Base-by-base conservation (phyloP, 2,329 filamentous ascomycete genomes). In the Sarocladium strictum region DNA sequence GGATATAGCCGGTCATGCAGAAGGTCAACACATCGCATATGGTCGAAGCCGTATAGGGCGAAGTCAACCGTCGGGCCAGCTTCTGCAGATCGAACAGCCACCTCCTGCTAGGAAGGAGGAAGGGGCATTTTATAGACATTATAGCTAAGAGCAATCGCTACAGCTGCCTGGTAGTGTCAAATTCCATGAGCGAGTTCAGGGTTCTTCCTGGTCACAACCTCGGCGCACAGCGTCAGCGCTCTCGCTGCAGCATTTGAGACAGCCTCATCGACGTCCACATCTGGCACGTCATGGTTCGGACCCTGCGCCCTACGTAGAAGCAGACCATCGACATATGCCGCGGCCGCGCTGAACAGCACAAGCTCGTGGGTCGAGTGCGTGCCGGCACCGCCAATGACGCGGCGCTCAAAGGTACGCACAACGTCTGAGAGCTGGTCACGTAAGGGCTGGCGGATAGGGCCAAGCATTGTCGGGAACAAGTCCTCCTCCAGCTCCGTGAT, bases 401-500 rank as follows among this genome's bases (percentile, higher is more conserved):
- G 55, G 7, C 53, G 53, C 24, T 57, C 53, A 29, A 55, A 57
- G 37, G 52, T 40, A 7, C 41, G 29, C 32, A 57, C 49, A 2
- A 53, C 49, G 7, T 41, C 32, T 2, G 43, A 12, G 6, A 57
- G 49, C 2, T 49, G 41, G 12, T 53, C 53, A 11, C 56, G 50
- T 2, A 57, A 23, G 19, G 55, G 52, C 17, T 40, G 40, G 50
- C 56, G 55, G 29, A 41, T 51, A 1, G 50, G 50, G 33, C 40
- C 32, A 38, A 53, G 53, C 3, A 54, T 53, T 12, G 50, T 32
- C 1, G 57, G 56, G 37, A 58, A 58, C 9, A 56, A 23, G 32
- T 54, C 49, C 27, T 57, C 54, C 19, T 57, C 45, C 0, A 57
- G 41, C 21, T 58, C 57, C 24, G 53, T 47, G 17, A 58, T 56